A percentile compares a stretch with the other conserved stretches of the same genome.
phyloP scores from a whole-genome alignment of 73 alveolate species.

The Stentor coeruleus region DNA sequence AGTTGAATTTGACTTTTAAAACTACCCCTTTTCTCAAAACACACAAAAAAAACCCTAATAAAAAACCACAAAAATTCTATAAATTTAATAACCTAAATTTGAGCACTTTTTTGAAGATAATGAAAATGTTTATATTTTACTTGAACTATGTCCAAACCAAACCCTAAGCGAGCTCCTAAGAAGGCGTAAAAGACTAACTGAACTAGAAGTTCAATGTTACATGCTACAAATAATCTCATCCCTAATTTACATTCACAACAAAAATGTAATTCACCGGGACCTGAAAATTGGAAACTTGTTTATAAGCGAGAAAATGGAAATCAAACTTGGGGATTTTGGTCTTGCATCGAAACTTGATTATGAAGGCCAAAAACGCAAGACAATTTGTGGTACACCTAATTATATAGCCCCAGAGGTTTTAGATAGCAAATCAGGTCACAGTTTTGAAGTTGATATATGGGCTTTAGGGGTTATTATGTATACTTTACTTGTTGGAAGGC shows the following conservation, averaged over 20 bases:
- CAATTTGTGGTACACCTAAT: slow-evolving; percentile 87
- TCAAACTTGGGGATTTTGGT: slow-evolving; percentile 78
- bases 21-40: too few relatives aligned
- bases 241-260: slow-evolving; percentile 52
- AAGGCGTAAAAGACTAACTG: slow-evolving; percentile 54
- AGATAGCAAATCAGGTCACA: slow-evolving; percentile 71
- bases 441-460: slow-evolving; percentile 90
- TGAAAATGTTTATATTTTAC: slow-evolving; percentile 56
- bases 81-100: too few relatives aligned
- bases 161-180: slow-evolving; percentile 49
- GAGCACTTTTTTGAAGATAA: slow-evolving; percentile 86
- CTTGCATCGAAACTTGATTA: slow-evolving; percentile 75
- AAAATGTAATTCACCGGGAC: slow-evolving; percentile 71
- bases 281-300: slow-evolving; percentile 75
- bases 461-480: slow-evolving; percentile 80
- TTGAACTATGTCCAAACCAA: slow-evolving; percentile 59
- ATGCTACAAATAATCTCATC: slow-evolving; percentile 52
- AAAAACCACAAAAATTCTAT: too few relatives aligned
- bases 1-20: too few relatives aligned
- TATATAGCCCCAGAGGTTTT: slow-evolving; percentile 89
- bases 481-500: slow-evolving; percentile 73
- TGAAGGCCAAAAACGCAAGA: slow-evolving; percentile 74
- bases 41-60: too few relatives aligned
- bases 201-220: slow-evolving; percentile 48
- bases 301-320: slow-evolving; percentile 69